phyloP scores from a whole-genome alignment of 169 alveolate species.

The Blepharisma undulans region DNA sequence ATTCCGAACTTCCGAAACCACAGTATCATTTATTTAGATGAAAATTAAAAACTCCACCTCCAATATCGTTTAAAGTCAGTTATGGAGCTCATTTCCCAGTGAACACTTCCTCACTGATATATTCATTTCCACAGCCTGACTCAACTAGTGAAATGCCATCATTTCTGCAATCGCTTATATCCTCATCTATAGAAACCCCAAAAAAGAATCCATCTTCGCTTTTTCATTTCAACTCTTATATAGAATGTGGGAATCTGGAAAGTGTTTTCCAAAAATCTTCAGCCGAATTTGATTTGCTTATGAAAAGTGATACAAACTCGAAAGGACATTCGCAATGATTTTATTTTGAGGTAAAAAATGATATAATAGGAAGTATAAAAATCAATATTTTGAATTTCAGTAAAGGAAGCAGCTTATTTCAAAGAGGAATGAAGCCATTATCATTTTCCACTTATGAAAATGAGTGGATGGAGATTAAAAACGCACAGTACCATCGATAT shows the following conservation, averaged over 20 bases:
- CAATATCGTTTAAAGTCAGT: neutral
- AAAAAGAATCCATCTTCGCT: neutral
- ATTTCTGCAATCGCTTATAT: neutral
- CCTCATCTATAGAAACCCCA: slow-evolving; percentile 24
- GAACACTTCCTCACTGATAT: neutral
- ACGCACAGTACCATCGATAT: neutral
- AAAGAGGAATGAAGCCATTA: slow-evolving; percentile 29
- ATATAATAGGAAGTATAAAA: neutral
- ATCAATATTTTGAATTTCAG: slow-evolving; percentile 27
- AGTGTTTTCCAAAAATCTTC: neutral
- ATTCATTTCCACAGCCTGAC: neutral
- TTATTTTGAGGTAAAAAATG: slow-evolving; percentile 3
- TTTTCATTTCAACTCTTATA: slow-evolving; percentile 4
- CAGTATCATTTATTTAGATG: neutral
- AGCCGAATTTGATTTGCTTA: slow-evolving; percentile 16
- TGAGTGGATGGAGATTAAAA: neutral
- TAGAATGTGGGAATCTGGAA: slow-evolving; percentile 40
- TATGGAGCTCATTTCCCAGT: neutral
- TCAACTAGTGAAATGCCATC: neutral
- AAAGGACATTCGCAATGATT: slow-evolving; percentile 38
- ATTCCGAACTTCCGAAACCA: neutral
- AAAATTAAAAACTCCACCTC: neutral
- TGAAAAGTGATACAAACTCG: slow-evolving; percentile 33
- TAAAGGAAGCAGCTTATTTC: neutral
- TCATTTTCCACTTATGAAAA: neutral